Evolutionary conservation across 1,139 yeast species (phyloP).

Genomic region (Sugiyamaella novakii): DNA sequence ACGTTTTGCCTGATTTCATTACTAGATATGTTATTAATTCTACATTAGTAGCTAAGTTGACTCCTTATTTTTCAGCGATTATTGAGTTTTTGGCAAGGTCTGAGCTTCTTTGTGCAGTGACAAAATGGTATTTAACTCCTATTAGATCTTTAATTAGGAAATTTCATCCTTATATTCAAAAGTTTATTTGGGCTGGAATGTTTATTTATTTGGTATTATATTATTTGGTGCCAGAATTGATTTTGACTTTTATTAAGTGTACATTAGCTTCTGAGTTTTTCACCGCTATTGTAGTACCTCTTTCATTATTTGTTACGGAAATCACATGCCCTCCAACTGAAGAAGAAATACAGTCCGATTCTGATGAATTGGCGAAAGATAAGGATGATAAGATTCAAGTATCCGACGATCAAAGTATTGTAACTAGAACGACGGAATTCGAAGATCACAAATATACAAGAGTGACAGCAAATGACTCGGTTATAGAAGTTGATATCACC

Average conservation of each 20-base stretch:
- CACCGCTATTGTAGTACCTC: neutral
- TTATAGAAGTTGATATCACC: too few species aligned
- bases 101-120: neutral
- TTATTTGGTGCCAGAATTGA: slow-evolving; percentile 1
- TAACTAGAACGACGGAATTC: too few species aligned
- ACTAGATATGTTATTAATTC: neutral
- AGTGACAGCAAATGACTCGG: too few species aligned
- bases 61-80: neutral
- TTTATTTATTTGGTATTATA: neutral
- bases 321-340: slow-evolving; percentile 1
- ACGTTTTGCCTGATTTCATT: slow-evolving; percentile 8
- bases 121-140: neutral
- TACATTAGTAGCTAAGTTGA: neutral
- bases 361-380: neutral
- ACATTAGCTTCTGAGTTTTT: neutral
- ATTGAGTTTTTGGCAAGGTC: neutral
- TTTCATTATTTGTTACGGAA: slow-evolving; percentile 5
- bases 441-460: too few species aligned
- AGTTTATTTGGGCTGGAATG: neutral
- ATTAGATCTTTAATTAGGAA: slow-evolving; percentile 1
- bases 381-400: neutral
- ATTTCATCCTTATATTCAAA: neutral
- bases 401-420: too few species aligned
- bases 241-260: neutral
- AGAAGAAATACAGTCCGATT: too few species aligned